phyloP scores from a whole-genome alignment of 495 filamentous ascomycete genomes.

The Daldinia grandis region DNA sequence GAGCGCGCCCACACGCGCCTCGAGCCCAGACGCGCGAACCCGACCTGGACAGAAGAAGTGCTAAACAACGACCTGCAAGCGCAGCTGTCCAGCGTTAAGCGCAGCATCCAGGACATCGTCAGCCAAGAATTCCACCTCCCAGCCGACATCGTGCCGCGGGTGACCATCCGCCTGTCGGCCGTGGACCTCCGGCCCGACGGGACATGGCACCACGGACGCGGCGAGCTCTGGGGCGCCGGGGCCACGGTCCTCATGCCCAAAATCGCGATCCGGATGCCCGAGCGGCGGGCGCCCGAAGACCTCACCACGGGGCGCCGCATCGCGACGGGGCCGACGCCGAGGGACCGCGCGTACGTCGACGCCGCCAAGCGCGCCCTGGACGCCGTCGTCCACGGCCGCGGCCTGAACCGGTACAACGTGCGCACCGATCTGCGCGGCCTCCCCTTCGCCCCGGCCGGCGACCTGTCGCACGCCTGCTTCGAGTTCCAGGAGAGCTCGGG shows the following conservation, averaged over 20 bases:
- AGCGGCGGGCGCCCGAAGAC: neutral
- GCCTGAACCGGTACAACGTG: neutral
- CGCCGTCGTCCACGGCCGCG: neutral
- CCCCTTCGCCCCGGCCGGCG: neutral
- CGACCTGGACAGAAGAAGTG: neutral
- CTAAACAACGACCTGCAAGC: neutral
- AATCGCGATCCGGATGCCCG: neutral
- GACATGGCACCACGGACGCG: neutral
- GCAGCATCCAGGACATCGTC: neutral
- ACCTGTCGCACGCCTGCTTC: neutral
- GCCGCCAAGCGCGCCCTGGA: neutral
- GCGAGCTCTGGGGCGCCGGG: neutral
- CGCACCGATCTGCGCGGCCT: neutral
- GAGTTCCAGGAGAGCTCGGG: neutral
- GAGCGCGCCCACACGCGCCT: neutral
- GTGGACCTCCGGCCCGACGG: neutral
- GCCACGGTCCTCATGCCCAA: neutral
- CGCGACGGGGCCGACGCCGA: neutral
- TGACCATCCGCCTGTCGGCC: neutral
- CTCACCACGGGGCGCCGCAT: neutral
- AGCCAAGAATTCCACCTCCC: neutral
- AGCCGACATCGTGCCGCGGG: neutral
- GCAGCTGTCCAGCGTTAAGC: neutral
- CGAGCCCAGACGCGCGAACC: neutral
- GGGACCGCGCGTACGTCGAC: neutral